Conservation (phyloP, 2,329 filamentous ascomycete genomes). For the Scedosporium apiospermum region DNA sequence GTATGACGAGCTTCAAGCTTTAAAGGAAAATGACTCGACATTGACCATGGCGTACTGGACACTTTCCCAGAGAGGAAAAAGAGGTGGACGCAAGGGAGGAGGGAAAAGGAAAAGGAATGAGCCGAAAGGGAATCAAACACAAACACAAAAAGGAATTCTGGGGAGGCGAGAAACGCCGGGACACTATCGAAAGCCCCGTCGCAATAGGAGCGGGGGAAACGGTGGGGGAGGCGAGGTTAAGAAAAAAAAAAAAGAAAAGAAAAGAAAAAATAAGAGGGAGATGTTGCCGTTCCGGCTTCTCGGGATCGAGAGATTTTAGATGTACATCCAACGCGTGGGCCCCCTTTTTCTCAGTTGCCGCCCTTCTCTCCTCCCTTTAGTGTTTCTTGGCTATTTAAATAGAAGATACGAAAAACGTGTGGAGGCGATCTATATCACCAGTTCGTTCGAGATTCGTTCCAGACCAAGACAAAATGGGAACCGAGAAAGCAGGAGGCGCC, state of each 20-base stretch:
- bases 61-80: background rate
- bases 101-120: background rate
- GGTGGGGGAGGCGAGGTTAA: background rate
- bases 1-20: too few relatives aligned
- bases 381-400: background rate
- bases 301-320: too few relatives aligned
- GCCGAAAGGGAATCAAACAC: background rate
- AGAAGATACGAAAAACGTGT: background rate
- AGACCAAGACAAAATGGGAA: background rate
- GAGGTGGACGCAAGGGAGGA: background rate
- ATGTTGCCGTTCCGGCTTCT: background rate
- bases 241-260: conserved; percentile 2
- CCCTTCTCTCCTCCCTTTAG: background rate
- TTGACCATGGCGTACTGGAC: background rate
- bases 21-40: background rate
- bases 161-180: background rate
- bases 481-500: background rate
- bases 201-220: background rate
- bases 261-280: background rate
- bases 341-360: background rate
- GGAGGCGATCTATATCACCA: background rate
- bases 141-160: background rate
- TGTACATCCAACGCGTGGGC: background rate
- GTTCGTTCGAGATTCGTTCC: too few relatives aligned
- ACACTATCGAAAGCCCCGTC: background rate